These are phyloP conservation scores for Erythrophleum fordii DNA, from an alignment of 306 rosid genomes.

Conservation along the genomic window DNA sequence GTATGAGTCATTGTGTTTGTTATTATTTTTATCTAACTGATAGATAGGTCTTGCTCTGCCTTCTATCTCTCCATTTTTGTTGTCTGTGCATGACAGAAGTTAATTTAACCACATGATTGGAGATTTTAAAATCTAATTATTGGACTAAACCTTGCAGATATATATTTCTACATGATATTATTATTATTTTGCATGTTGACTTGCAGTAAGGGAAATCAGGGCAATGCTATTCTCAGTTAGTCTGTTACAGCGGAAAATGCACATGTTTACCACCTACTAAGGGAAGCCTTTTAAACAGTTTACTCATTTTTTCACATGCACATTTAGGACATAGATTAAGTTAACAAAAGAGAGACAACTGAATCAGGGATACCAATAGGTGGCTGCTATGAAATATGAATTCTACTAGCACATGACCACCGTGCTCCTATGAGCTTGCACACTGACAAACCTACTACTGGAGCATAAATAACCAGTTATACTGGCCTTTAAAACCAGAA, in stretches of 20 bases:
- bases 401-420: slow-evolving; percentile 10
- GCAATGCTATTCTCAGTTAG: background rate
- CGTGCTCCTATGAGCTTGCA: background rate
- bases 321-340: background rate
- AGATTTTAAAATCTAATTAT: slow-evolving; percentile 24
- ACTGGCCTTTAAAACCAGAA: background rate
- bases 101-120: slow-evolving; percentile 8
- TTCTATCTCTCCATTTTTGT: slow-evolving; percentile 9
- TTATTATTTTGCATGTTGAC: background rate
- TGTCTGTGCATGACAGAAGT: slow-evolving; percentile 23
- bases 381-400: slow-evolving; percentile 10
- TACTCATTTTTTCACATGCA: background rate
- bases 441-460: no score
- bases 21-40: slow-evolving; percentile 19
- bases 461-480: background rate
- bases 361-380: background rate
- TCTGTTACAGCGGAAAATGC: background rate
- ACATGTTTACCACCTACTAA: background rate
- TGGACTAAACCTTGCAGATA: slow-evolving; percentile 13
- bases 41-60: slow-evolving; percentile 23
- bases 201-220: background rate
- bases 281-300: slow-evolving; percentile 2
- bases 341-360: background rate
- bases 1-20: slow-evolving; percentile 47
- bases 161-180: slow-evolving; percentile 6